Evolutionary conservation across 306 rosid genomes (phyloP).

Genomic region (Vicia sativa): DNA sequence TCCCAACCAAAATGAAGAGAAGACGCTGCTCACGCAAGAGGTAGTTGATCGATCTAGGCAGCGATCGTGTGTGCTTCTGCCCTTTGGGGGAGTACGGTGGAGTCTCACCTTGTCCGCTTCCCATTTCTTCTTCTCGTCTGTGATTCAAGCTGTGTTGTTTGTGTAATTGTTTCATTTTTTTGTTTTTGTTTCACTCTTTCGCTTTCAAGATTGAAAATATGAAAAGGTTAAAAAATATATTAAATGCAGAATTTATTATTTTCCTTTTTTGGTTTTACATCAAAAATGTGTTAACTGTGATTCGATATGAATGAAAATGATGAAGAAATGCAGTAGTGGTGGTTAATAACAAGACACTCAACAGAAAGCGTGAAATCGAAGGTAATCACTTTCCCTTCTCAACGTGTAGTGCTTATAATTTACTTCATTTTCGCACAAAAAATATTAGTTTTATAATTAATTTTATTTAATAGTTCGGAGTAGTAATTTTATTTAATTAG

Average conservation of each 20-base stretch:
- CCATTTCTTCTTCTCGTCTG: constrained; percentile 75
- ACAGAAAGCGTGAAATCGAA: constrained; percentile 37
- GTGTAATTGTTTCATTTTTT: constrained; percentile 64
- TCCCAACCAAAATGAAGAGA: constrained; percentile 78
- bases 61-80: constrained; percentile 72
- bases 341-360: constrained; percentile 8
- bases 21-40: constrained; percentile 83
- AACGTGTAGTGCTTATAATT: constrained; percentile 24
- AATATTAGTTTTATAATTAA: too few relatives aligned
- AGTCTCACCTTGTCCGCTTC: neutral
- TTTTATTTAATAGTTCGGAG: too few relatives aligned
- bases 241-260: constrained; percentile 1
- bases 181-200: neutral
- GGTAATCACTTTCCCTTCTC: constrained; percentile 1
- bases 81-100: constrained; percentile 81
- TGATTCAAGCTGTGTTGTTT: constrained; percentile 70
- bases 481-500: too few relatives aligned
- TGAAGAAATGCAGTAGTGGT: constrained; percentile 4
- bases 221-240: neutral
- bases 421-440: too few relatives aligned
- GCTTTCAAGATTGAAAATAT: neutral
- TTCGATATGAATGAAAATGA: too few relatives aligned
- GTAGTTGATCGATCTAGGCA: constrained; percentile 88
- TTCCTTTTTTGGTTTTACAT: neutral
- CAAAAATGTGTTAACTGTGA: constrained; percentile 10